These are phyloP conservation scores for Raphanus raphanistrum DNA, from an alignment of 345 rosid species.

Conservation along the genomic window DNA sequence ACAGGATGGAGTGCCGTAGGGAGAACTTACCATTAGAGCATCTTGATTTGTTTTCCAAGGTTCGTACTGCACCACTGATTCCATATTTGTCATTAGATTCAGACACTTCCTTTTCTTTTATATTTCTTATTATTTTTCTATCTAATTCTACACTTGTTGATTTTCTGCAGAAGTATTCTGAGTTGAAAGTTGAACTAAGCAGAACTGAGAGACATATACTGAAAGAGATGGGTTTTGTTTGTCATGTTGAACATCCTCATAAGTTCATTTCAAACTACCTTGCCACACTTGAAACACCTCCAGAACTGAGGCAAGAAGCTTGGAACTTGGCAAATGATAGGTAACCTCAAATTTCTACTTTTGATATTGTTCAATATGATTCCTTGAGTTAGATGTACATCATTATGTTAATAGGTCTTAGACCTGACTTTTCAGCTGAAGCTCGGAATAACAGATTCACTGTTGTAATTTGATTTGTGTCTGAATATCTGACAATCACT, in stretches of 20 bases:
- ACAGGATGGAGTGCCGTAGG: constrained; percentile 94
- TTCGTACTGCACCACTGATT: constrained; percentile 22
- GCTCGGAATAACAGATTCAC: neutral
- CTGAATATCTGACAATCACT: neutral
- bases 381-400: neutral
- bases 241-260: constrained; percentile 96
- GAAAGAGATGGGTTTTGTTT: constrained; percentile 95
- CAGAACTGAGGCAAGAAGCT: constrained; percentile 78
- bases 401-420: neutral
- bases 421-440: neutral
- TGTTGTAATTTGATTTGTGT: neutral
- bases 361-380: neutral
- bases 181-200: constrained; percentile 74
- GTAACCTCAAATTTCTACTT: constrained; percentile 32
- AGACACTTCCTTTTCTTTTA: neutral
- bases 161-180: constrained; percentile 59
- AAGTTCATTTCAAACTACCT: constrained; percentile 92
- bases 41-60: constrained; percentile 80
- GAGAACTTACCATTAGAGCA: constrained; percentile 73
- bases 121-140: neutral
- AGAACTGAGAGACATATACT: constrained; percentile 84
- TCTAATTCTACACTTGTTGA: constrained; percentile 6
- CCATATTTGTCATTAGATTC: neutral
- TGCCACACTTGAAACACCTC: constrained; percentile 74
- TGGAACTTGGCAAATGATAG: constrained; percentile 97